Conservation (phyloP, 2,329 filamentous ascomycete species). For the Whalleya microplaca region DNA sequence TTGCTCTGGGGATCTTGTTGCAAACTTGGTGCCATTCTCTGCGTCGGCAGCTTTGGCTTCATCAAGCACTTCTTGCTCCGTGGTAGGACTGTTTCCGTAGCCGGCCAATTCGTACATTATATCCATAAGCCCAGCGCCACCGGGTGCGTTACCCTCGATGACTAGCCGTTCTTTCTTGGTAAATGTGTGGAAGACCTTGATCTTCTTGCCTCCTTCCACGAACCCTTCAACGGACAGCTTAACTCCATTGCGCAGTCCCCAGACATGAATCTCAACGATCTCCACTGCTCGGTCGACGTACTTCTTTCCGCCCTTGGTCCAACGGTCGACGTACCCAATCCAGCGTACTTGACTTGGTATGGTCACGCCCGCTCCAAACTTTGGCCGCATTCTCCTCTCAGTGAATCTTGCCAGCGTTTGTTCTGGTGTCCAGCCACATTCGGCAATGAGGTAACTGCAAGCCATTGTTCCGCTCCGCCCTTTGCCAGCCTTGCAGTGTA, state of each 20-base stretch:
- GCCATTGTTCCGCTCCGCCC: constrained; percentile 87
- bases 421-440: constrained; percentile 67
- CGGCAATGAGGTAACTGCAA: constrained; percentile 87
- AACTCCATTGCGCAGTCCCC: constrained; percentile 85
- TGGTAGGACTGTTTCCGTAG: constrained; percentile 35
- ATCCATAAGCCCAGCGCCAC: constrained; percentile 52
- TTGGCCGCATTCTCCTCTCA: constrained; percentile 82
- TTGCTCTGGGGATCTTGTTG: constrained; percentile 8
- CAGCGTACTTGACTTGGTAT: constrained; percentile 92
- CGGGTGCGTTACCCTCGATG: constrained; percentile 60
- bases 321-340: constrained; percentile 86
- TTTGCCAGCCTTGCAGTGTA: constrained; percentile 98
- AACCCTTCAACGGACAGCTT: constrained; percentile 86
- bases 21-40: constrained; percentile 9
- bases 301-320: constrained; percentile 73
- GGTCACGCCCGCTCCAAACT: constrained; percentile 86
- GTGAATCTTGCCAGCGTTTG: constrained; percentile 66
- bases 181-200: constrained; percentile 84
- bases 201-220: constrained; percentile 84
- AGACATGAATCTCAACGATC: constrained; percentile 85
- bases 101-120: constrained; percentile 59
- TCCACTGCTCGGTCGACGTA: constrained; percentile 86
- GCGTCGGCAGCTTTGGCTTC: constrained; percentile 35
- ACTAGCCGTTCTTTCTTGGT: constrained; percentile 70
- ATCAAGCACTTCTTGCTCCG: constrained; percentile 41